Conservation (phyloP, 257 asterid genomes). For the Scutellaria minor region DNA sequence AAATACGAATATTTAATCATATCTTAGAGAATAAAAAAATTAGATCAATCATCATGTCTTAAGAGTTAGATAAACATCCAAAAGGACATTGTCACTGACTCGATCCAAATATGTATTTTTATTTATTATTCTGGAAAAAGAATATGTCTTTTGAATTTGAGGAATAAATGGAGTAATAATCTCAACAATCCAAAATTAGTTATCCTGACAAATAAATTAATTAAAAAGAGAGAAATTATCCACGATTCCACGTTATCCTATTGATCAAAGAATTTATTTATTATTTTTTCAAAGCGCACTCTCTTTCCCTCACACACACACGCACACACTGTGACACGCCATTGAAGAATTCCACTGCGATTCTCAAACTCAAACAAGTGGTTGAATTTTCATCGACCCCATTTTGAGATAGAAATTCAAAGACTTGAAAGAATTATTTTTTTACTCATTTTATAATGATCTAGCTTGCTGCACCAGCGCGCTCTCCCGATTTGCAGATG, state of each 20-base stretch:
- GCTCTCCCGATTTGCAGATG: constrained; percentile 15
- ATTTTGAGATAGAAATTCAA: constrained; percentile 25
- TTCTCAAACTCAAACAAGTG: constrained; percentile 6
- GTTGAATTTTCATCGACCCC: constrained; percentile 37
- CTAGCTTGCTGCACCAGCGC: constrained; percentile 18
- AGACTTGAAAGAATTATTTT: not conserved
- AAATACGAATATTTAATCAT: too few relatives aligned
- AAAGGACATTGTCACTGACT: too few relatives aligned
- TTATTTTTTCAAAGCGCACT: not conserved
- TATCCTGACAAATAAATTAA: too few relatives aligned
- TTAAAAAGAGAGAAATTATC: too few relatives aligned
- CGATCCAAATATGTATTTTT: too few relatives aligned
- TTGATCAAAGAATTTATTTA: not conserved
- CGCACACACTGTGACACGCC: not conserved
- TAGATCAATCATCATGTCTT: too few relatives aligned
- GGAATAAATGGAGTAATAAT: not conserved
- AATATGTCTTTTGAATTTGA: not conserved
- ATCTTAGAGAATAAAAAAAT: too few relatives aligned
- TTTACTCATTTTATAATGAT: constrained; percentile 3
- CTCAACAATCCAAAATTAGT: not conserved
- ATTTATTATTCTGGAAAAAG: too few relatives aligned
- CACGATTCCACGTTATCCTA: constrained; percentile 2
- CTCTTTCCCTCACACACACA: not conserved
- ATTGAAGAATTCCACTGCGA: not conserved
- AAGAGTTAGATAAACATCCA: too few relatives aligned